These are phyloP conservation scores for Rhytidhysteron rufulum DNA, from an alignment of 2,329 filamentous ascomycete genomes.

Conservation along the genomic window DNA sequence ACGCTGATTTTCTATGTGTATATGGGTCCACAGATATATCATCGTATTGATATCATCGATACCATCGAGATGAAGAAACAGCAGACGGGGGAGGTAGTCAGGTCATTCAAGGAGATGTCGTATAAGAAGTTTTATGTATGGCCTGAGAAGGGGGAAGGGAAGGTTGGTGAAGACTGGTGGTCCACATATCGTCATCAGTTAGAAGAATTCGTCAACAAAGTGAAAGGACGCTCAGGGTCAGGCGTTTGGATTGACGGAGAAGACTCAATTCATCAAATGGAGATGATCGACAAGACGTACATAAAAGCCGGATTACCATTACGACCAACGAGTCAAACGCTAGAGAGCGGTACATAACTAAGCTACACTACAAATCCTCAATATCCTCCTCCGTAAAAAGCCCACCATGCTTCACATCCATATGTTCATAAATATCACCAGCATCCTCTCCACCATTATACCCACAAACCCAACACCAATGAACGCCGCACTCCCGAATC, in stretches of 20 bases:
- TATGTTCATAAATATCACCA: slow-evolving; percentile 37
- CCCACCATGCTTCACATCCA: slow-evolving; percentile 16
- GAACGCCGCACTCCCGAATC: slow-evolving; percentile 29
- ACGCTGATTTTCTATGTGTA: slow-evolving; percentile 13
- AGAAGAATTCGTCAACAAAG: slow-evolving; percentile 32
- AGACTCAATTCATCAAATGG: slow-evolving; percentile 34
- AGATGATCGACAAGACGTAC: slow-evolving; percentile 33
- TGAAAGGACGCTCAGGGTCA: slow-evolving; percentile 23
- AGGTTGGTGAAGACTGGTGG: slow-evolving; percentile 25
- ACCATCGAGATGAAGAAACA: neutral
- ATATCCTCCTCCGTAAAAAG: neutral
- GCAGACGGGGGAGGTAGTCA: slow-evolving; percentile 13
- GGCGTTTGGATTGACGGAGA: slow-evolving; percentile 26
- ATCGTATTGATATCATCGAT: slow-evolving; percentile 16
- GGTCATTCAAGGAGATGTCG: slow-evolving; percentile 20
- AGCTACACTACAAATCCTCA: neutral
- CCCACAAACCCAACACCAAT: slow-evolving; percentile 44
- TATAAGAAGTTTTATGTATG: slow-evolving; percentile 27
- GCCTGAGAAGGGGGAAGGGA: slow-evolving; percentile 22
- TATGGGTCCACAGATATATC: slow-evolving; percentile 18
- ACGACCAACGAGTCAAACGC: slow-evolving; percentile 19
- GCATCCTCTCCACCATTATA: slow-evolving; percentile 13
- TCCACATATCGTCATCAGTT: slow-evolving; percentile 33
- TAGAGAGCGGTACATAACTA: no score
- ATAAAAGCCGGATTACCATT: slow-evolving; percentile 22